Conservation (phyloP, 768 basidiomycete species). For the Boletus pseudo-olivaceus region DNA sequence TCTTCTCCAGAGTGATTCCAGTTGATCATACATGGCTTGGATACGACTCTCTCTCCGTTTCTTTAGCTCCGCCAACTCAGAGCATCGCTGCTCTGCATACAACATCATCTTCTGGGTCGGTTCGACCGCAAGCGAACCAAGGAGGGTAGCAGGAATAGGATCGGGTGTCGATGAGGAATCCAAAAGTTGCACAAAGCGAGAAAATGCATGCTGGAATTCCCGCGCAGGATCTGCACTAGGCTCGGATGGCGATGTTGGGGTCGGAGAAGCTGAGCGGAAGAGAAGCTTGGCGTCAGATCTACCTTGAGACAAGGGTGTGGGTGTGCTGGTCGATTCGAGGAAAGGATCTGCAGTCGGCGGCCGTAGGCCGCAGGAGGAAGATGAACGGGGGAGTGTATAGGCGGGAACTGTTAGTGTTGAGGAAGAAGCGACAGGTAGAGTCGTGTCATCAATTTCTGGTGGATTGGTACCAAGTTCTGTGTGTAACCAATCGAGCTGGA, state of each 20-base stretch:
- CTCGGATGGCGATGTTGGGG: constrained; percentile 10
- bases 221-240: constrained; percentile 11
- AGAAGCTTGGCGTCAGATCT: constrained; percentile 35
- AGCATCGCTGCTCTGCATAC: constrained; percentile 60
- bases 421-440: constrained; percentile 30
- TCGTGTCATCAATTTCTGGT: constrained; percentile 50
- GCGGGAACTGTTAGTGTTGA: constrained; percentile 37
- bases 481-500: constrained; percentile 80
- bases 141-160: constrained; percentile 19
- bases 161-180: constrained; percentile 37
- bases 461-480: constrained; percentile 74
- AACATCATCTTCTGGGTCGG: constrained; percentile 71
- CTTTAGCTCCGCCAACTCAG: constrained; percentile 70
- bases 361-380: constrained; percentile 30
- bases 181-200: constrained; percentile 57
- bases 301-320: constrained; percentile 46
- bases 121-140: constrained; percentile 51
- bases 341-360: constrained; percentile 26
- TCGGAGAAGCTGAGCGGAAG: constrained; percentile 28
- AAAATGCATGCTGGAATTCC: constrained; percentile 58
- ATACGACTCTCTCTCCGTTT: constrained; percentile 76
- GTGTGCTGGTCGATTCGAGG: constrained; percentile 34
- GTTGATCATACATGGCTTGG: constrained; percentile 89
- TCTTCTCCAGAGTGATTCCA: constrained; percentile 87
- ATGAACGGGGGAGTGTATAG: constrained; percentile 44